Evolutionary conservation across 1,284 basidiomycete genomes (phyloP).

Genomic region (Austroboletus niveus): DNA sequence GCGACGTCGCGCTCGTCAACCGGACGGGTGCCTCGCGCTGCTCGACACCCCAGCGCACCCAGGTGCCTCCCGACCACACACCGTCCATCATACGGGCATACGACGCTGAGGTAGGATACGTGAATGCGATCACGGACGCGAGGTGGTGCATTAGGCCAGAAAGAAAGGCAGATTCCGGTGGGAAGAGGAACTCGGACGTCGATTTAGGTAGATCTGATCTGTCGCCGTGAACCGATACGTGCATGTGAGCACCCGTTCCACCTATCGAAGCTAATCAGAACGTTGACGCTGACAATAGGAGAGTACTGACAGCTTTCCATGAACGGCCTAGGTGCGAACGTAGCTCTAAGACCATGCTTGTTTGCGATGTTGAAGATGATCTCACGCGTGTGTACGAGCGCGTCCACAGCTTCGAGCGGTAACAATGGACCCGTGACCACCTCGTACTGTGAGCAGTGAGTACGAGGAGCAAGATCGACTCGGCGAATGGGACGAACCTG

Average conservation of each 20-base stretch:
- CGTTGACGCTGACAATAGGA: not conserved
- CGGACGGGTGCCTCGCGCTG: slow-evolving; percentile 67
- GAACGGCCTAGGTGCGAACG: slow-evolving; percentile 59
- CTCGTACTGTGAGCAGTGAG: slow-evolving; percentile 47
- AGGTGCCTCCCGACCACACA: slow-evolving; percentile 70
- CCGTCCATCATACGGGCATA: slow-evolving; percentile 65
- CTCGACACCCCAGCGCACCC: slow-evolving; percentile 64
- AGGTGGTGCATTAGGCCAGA: slow-evolving; percentile 55
- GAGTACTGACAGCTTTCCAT: slow-evolving; percentile 39
- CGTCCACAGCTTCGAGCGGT: slow-evolving; percentile 66
- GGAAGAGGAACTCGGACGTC: slow-evolving; percentile 13
- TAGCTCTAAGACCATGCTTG: slow-evolving; percentile 63
- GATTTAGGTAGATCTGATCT: not conserved
- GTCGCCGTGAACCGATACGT: slow-evolving; percentile 55
- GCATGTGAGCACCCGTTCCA: slow-evolving; percentile 59
- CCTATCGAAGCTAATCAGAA: slow-evolving; percentile 27
- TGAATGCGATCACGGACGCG: slow-evolving; percentile 54
- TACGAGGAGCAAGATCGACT: not conserved
- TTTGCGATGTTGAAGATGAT: slow-evolving; percentile 62
- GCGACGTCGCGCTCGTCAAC: slow-evolving; percentile 44
- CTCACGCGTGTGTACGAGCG: slow-evolving; percentile 63
- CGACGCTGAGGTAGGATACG: slow-evolving; percentile 56
- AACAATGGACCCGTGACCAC: slow-evolving; percentile 62
- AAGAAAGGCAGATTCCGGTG: slow-evolving; percentile 39
- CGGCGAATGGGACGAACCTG: slow-evolving; percentile 41